A percentile compares a stretch with the other conserved stretches of the same genome.
These are phyloP conservation scores for Thermothielavioides terrestris DNA, from an alignment of 495 filamentous ascomycete species.

Conservation along the genomic window DNA sequence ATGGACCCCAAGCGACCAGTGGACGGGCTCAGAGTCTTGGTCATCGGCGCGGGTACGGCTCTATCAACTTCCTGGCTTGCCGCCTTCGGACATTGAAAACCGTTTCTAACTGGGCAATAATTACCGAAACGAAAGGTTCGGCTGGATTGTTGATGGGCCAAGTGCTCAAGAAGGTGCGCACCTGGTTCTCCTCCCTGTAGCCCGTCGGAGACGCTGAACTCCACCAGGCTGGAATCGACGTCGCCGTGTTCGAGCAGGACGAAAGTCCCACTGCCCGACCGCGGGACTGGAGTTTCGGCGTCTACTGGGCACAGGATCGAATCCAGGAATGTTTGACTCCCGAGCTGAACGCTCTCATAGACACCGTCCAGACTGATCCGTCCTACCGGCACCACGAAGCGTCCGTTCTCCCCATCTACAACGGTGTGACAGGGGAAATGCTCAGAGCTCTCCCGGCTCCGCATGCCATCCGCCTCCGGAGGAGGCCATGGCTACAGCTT, in stretches of 20 bases:
- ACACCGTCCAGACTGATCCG: constrained; percentile 36
- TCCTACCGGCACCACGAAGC: constrained; percentile 19
- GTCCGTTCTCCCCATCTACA: constrained; percentile 31
- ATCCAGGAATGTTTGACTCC: constrained; percentile 32
- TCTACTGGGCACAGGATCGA: constrained; percentile 40
- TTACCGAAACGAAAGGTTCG: neutral
- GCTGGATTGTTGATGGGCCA: constrained; percentile 1
- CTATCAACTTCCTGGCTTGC: neutral
- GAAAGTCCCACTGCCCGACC: constrained; percentile 21
- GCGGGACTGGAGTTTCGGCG: constrained; percentile 44
- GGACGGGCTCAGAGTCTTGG: neutral
- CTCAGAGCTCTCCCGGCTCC: constrained; percentile 28
- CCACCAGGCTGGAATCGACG: constrained; percentile 33
- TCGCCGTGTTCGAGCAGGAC: constrained; percentile 39
- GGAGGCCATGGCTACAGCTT: constrained; percentile 33
- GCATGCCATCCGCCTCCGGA: constrained; percentile 34
- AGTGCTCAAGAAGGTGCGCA: neutral
- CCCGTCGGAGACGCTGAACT: too few species aligned
- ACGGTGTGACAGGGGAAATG: constrained; percentile 36
- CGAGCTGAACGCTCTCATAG: constrained; percentile 25
- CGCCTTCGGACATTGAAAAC: neutral
- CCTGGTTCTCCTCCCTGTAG: neutral
- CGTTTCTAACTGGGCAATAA: neutral
- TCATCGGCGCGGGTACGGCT: neutral
- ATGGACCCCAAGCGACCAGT: too few species aligned